Conservation (phyloP, 805 yeast species). For the Wickerhamomyces rabaulensis region DNA sequence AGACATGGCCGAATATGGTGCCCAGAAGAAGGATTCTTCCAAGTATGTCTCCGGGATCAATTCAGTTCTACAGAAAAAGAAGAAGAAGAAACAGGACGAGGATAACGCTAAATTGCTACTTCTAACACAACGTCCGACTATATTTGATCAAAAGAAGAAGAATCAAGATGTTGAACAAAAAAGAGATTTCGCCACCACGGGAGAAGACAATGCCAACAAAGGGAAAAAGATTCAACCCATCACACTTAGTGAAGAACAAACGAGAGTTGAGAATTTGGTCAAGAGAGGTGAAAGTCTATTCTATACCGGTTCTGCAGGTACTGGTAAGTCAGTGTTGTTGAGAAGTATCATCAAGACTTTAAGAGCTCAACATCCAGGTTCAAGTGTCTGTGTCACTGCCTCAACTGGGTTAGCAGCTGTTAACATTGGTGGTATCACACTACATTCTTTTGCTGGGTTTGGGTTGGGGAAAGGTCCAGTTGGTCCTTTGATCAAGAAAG, state of each 20-base stretch:
- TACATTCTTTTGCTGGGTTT: conserved; percentile 74
- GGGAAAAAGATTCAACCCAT: conserved; percentile 25
- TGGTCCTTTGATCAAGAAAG: conserved; percentile 41
- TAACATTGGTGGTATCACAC: conserved; percentile 72
- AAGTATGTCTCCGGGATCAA: background rate
- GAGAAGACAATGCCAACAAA: background rate
- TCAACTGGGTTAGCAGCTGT: conserved; percentile 84
- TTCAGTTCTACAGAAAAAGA: background rate
- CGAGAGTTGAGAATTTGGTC: conserved; percentile 59
- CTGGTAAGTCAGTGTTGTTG: conserved; percentile 91
- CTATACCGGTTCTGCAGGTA: conserved; percentile 97
- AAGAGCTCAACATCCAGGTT: conserved; percentile 35
- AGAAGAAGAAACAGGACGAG: no score
- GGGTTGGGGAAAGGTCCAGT: conserved; percentile 62
- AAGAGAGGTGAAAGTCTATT: conserved; percentile 64
- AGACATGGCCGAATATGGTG: background rate
- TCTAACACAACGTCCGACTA: conserved; percentile 26
- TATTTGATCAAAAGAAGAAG: background rate
- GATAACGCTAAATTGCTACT: conserved; percentile 24
- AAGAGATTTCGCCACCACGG: background rate
- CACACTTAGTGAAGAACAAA: conserved; percentile 54
- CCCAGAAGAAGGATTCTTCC: background rate
- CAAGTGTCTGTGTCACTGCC: conserved; percentile 70
- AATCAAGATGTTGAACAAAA: background rate
- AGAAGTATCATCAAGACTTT: conserved; percentile 54